Evolutionary conservation across 2,329 filamentous ascomycete species (phyloP).

Genomic region (Sclerotinia glacialis): DNA sequence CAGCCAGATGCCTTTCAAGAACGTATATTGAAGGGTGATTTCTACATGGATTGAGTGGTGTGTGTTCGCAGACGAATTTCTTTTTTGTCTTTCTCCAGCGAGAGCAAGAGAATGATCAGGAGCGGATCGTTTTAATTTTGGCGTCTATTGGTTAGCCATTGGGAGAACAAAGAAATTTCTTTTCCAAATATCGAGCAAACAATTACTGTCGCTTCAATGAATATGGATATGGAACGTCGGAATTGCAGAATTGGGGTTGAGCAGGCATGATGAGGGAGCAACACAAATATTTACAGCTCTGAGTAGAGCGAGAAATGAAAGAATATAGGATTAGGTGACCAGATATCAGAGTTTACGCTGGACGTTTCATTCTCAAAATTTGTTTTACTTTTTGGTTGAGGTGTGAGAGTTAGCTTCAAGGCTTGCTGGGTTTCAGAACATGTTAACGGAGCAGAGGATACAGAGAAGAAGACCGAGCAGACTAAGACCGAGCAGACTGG

Average conservation of each 20-base stretch:
- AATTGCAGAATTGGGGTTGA: not conserved
- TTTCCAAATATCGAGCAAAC: not conserved
- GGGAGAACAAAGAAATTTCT: conserved; percentile 11
- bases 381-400: conserved; percentile 10
- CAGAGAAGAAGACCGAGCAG: not conserved
- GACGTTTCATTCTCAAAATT: conserved; percentile 30
- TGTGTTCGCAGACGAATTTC: not conserved
- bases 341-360: conserved; percentile 30
- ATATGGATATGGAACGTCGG: not conserved
- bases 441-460: not conserved
- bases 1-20: conserved; percentile 96
- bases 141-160: not conserved
- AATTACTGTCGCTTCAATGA: not conserved
- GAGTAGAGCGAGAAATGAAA: not conserved
- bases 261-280: not conserved
- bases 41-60: conserved; percentile 79
- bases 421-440: not conserved
- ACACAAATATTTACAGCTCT: conserved; percentile 2
- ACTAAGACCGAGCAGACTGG: conserved; percentile 5
- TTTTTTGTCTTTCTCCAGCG: conserved; percentile 11
- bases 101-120: conserved; percentile 3
- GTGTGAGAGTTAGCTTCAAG: not conserved
- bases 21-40: conserved; percentile 94
- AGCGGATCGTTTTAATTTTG: not conserved
- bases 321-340: conserved; percentile 1